These are phyloP conservation scores for Clonostachys sp. DNA, from an alignment of 2,329 filamentous ascomycete species.

Conservation along the genomic window DNA sequence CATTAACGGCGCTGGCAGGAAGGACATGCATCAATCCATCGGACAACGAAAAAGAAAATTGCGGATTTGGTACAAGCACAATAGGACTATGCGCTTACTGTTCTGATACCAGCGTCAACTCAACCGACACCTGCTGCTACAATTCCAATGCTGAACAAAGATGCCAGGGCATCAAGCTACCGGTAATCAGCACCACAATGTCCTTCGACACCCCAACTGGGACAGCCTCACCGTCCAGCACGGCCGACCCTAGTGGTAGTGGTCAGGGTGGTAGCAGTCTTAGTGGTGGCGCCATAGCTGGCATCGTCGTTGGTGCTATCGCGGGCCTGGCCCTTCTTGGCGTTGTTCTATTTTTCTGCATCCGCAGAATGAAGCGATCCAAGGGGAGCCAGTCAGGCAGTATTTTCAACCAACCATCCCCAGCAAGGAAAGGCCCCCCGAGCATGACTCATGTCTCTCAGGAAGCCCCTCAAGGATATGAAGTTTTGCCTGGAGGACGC, in stretches of 20 bases:
- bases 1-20: constrained; percentile 71
- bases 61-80: constrained; percentile 71
- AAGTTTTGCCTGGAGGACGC: constrained; percentile 78
- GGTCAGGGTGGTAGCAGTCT: constrained; percentile 37
- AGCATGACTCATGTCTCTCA: constrained; percentile 26
- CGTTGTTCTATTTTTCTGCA: constrained; percentile 64
- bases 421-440: constrained; percentile 46
- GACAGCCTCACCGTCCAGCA: constrained; percentile 23
- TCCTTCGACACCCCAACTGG: constrained; percentile 46
- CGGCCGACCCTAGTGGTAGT: constrained; percentile 10
- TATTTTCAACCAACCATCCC: constrained; percentile 87
- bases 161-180: constrained; percentile 74
- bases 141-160: constrained; percentile 69
- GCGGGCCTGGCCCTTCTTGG: constrained; percentile 66
- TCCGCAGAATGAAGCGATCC: constrained; percentile 43
- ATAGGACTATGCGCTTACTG: constrained; percentile 86
- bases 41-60: constrained; percentile 79
- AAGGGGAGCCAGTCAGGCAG: constrained; percentile 61
- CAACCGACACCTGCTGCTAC: constrained; percentile 93
- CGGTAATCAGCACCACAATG: constrained; percentile 67
- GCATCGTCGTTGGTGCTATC: constrained; percentile 79
- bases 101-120: constrained; percentile 75
- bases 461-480: constrained; percentile 48
- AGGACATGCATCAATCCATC: constrained; percentile 70
- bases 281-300: constrained; percentile 84